Evolutionary conservation across 83 land plant genomes (phyloP).

Genomic region (Picea abies): DNA sequence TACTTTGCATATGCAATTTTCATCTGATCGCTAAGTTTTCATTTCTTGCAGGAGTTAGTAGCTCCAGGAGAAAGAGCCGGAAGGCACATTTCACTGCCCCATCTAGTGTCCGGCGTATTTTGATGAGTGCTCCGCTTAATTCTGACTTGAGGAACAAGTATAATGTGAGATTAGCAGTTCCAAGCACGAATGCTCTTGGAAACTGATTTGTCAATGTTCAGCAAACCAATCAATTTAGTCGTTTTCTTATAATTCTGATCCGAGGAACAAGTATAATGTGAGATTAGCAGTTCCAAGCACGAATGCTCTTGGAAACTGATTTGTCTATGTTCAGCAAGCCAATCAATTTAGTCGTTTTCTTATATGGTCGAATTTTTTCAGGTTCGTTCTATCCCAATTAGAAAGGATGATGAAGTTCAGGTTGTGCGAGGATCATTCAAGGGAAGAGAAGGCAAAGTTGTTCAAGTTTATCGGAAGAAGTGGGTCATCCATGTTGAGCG

Average conservation of each 20-base stretch:
- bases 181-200: background rate
- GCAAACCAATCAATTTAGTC: background rate
- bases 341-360: background rate
- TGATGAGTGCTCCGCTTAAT: slow-evolving; percentile 81
- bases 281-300: background rate
- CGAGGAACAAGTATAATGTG: slow-evolving; percentile 72
- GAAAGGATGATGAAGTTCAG: slow-evolving; percentile 83
- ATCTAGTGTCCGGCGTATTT: slow-evolving; percentile 73
- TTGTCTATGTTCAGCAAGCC: slow-evolving; percentile 24
- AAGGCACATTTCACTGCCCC: slow-evolving; percentile 78
- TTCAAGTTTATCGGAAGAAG: slow-evolving; percentile 73
- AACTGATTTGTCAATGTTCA: slow-evolving; percentile 25
- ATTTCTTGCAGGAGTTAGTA: slow-evolving; percentile 22
- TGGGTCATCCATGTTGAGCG: slow-evolving; percentile 87
- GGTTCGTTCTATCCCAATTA: slow-evolving; percentile 75
- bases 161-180: slow-evolving; percentile 33
- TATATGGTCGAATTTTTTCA: slow-evolving; percentile 9
- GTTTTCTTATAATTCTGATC: slow-evolving; percentile 33
- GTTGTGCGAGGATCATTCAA: slow-evolving; percentile 77
- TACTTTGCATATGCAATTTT: no score
- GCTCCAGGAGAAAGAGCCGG: slow-evolving; percentile 48
- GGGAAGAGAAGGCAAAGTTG: slow-evolving; percentile 84
- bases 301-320: slow-evolving; percentile 11
- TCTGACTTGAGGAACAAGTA: slow-evolving; percentile 64
- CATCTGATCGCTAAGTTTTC: background rate